Percentiles rank a stretch among this genome's conserved stretches.
Evolutionary conservation across 192 early-diverging fungal genomes (phyloP).

Genomic region (Coemansia sp.): DNA sequence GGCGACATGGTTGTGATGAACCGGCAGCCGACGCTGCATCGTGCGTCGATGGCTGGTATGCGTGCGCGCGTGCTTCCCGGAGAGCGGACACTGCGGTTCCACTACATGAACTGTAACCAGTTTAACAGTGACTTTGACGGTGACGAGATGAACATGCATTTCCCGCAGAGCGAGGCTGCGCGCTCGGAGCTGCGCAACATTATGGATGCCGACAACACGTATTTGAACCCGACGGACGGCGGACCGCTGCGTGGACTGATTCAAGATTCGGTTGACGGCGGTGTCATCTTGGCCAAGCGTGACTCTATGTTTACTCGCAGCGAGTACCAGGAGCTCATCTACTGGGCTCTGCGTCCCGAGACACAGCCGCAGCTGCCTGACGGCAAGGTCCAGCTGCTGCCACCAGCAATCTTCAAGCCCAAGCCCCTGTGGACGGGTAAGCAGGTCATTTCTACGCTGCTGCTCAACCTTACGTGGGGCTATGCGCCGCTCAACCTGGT

Average conservation of each 20-base stretch:
- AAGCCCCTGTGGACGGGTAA: conserved; percentile 94
- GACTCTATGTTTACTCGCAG: conserved; percentile 84
- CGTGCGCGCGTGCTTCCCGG: conserved; percentile 90
- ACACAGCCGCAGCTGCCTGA: conserved; percentile 48
- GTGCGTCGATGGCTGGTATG: conserved; percentile 99
- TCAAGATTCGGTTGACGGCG: conserved; percentile 97
- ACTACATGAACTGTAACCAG: conserved; percentile 92
- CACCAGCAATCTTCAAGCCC: conserved; percentile 88
- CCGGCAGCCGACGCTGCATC: conserved; percentile 99
- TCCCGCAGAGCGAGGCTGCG: conserved; percentile 96
- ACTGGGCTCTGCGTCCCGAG: conserved; percentile 79
- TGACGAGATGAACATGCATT: conserved; percentile 99
- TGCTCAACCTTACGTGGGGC: conserved; percentile 84
- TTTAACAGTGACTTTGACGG: conserved; percentile 99
- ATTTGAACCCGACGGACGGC: conserved; percentile 95
- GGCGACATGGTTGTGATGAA: conserved; percentile 97
- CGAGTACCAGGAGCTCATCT: conserved; percentile 93
- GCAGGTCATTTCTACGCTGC: conserved; percentile 90
- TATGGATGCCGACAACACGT: conserved; percentile 92
- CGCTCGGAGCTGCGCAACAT: conserved; percentile 95
- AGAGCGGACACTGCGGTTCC: conserved; percentile 99
- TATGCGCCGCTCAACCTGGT: conserved; percentile 78
- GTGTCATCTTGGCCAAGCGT: conserved; percentile 87
- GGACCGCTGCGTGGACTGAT: conserved; percentile 97
- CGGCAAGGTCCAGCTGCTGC: conserved; percentile 80